These are phyloP conservation scores for Hibiscus tridactylites DNA, from an alignment of 345 rosid species.

Conservation along the genomic window DNA sequence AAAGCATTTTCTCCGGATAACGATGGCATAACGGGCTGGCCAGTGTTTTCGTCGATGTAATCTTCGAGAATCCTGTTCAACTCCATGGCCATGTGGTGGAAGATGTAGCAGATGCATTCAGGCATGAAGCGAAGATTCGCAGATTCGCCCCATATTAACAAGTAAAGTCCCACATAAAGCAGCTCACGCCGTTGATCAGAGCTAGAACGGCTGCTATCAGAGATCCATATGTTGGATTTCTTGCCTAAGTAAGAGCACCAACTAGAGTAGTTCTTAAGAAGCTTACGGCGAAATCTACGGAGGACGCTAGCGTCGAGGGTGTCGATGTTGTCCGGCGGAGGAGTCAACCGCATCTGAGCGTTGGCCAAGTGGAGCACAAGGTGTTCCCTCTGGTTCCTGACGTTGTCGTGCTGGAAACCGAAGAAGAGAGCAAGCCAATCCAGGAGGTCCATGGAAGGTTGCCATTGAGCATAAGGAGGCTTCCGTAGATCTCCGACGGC, in stretches of 20 bases:
- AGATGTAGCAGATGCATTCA: constrained; percentile 83
- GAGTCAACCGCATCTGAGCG: constrained; percentile 96
- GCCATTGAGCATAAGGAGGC: constrained; percentile 74
- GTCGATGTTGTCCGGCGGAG: constrained; percentile 86
- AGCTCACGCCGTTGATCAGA: constrained; percentile 66
- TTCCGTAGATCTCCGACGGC: constrained; percentile 77
- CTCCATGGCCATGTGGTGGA: constrained; percentile 93
- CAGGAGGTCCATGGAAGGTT: constrained; percentile 66
- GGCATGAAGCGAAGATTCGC: constrained; percentile 88
- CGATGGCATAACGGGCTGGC: constrained; percentile 74
- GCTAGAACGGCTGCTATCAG: constrained; percentile 47
- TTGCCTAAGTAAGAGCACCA: constrained; percentile 84
- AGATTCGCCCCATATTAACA: constrained; percentile 86
- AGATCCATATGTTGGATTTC: constrained; percentile 87
- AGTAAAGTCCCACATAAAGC: constrained; percentile 57
- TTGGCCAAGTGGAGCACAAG: constrained; percentile 87
- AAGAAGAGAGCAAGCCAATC: constrained; percentile 89
- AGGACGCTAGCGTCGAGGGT: constrained; percentile 62
- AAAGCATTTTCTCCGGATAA: constrained; percentile 70
- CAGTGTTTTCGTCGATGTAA: constrained; percentile 83
- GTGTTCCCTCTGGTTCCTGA: constrained; percentile 88
- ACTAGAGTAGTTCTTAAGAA: constrained; percentile 60
- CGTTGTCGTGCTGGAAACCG: constrained; percentile 77
- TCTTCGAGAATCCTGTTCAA: constrained; percentile 72
- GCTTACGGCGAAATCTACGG: constrained; percentile 59